Percentiles rank a stretch among this genome's conserved stretches.
These are phyloP conservation scores for Daedalea quercina DNA, from an alignment of 768 basidiomycete genomes.

Conservation along the genomic window DNA sequence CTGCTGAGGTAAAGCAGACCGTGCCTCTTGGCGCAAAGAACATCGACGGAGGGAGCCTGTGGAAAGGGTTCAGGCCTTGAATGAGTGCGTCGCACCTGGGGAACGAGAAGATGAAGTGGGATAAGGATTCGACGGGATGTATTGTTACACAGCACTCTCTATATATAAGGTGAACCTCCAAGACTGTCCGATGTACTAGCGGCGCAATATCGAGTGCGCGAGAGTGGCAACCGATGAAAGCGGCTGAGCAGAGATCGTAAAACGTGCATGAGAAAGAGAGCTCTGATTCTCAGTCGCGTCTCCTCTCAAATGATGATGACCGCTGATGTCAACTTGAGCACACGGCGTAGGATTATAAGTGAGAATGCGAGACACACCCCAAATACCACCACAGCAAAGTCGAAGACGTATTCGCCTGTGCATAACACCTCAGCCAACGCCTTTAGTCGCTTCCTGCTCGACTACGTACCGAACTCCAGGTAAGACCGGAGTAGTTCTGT, in stretches of 20 bases:
- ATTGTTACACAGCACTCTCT: not conserved
- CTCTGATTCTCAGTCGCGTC: not conserved
- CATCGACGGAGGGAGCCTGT: too few relatives aligned
- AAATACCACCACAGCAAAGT: constrained; percentile 78
- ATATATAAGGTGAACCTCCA: not conserved
- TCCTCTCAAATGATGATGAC: constrained; percentile 68
- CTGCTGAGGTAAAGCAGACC: too few relatives aligned
- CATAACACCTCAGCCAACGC: not conserved
- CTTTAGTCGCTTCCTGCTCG: not conserved
- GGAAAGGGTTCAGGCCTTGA: too few relatives aligned
- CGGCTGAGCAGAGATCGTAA: not conserved
- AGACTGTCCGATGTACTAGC: not conserved
- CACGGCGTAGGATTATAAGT: not conserved
- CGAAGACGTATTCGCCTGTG: constrained; percentile 78
- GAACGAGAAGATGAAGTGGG: not conserved
- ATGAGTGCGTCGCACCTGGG: too few relatives aligned
- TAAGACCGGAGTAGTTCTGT: constrained; percentile 70
- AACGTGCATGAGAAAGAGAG: not conserved
- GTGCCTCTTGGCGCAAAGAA: too few relatives aligned
- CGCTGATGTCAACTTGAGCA: constrained; percentile 34
- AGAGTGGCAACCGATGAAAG: not conserved
- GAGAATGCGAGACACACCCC: constrained; percentile 52
- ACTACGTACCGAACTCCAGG: constrained; percentile 67
- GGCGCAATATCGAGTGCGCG: not conserved
- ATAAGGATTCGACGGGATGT: not conserved